A percentile compares a stretch with the other conserved stretches of the same genome.
Conservation (phyloP, 495 filamentous ascomycete genomes). For the Chaetomium tenue region DNA sequence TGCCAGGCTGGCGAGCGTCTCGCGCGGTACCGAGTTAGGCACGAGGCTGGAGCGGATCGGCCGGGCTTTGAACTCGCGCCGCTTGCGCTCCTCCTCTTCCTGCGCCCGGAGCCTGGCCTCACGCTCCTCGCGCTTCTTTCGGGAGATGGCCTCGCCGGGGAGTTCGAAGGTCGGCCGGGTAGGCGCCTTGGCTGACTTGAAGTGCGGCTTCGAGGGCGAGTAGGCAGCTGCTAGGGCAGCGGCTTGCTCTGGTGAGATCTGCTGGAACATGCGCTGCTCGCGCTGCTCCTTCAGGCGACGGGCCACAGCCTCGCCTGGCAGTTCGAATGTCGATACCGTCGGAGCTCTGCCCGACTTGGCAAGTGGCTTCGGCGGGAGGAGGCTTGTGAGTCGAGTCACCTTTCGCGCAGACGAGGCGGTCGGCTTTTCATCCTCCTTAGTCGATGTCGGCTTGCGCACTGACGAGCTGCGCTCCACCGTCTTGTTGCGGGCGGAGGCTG, state of each 20-base stretch:
- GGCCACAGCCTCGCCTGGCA: constrained; percentile 70
- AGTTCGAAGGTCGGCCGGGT: constrained; percentile 67
- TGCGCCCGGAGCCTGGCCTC: constrained; percentile 62
- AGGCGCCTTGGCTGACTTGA: constrained; percentile 59
- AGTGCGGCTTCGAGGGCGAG: constrained; percentile 42
- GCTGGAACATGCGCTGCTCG: constrained; percentile 47
- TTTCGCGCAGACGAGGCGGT: constrained; percentile 23
- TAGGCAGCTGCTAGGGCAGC: constrained; percentile 30
- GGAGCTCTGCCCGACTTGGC: constrained; percentile 59
- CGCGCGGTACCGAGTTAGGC: constrained; percentile 43
- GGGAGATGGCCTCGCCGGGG: constrained; percentile 70
- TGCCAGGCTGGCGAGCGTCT: constrained; percentile 59
- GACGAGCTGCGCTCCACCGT: constrained; percentile 30
- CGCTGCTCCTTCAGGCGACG: constrained; percentile 57
- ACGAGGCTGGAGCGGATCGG: constrained; percentile 51
- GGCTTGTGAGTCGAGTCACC: constrained; percentile 41
- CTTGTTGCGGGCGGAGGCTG: constrained; percentile 30
- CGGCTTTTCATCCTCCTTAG: constrained; percentile 36
- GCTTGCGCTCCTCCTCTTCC: constrained; percentile 58
- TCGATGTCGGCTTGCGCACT: constrained; percentile 38
- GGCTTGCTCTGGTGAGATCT: constrained; percentile 34
- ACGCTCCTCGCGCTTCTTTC: constrained; percentile 62
- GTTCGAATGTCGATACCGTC: constrained; percentile 65
- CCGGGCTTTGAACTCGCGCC: constrained; percentile 63
- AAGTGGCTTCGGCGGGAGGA: constrained; percentile 47